phyloP scores from a whole-genome alignment of 2,329 filamentous ascomycete species.

The Colletotrichum sp. region DNA sequence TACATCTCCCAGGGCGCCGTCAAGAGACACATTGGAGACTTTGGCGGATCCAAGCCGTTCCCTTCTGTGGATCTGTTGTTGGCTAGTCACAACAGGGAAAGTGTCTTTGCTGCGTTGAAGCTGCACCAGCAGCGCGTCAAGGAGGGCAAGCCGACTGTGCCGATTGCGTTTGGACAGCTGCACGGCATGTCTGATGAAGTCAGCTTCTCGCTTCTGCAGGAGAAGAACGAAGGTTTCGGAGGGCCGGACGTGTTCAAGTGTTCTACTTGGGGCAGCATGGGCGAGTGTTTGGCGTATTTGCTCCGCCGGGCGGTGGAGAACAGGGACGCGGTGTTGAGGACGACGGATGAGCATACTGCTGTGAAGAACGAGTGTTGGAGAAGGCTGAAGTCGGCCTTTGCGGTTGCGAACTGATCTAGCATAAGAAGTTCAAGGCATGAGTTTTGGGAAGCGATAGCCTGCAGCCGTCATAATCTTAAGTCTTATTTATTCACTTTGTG shows the following conservation, averaged over 20 bases:
- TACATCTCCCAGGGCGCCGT: slow-evolving; percentile 47
- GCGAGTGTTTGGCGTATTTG: slow-evolving; percentile 43
- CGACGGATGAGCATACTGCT: slow-evolving; percentile 32
- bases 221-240: slow-evolving; percentile 28
- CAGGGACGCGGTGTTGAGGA: slow-evolving; percentile 33
- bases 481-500: background rate
- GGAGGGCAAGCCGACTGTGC: slow-evolving; percentile 33
- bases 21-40: slow-evolving; percentile 33
- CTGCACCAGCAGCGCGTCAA: slow-evolving; percentile 48
- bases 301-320: slow-evolving; percentile 43
- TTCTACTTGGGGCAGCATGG: slow-evolving; percentile 42
- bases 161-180: slow-evolving; percentile 56
- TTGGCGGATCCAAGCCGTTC: slow-evolving; percentile 44
- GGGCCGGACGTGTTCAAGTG: slow-evolving; percentile 43
- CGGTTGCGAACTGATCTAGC: background rate
- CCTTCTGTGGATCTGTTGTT: slow-evolving; percentile 54
- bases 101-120: slow-evolving; percentile 45
- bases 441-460: background rate
- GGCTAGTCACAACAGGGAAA: slow-evolving; percentile 56
- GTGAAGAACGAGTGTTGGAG: slow-evolving; percentile 33
- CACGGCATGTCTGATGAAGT: slow-evolving; percentile 65
- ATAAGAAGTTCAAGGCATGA: background rate
- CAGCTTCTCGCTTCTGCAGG: slow-evolving; percentile 51
- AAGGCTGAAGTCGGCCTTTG: slow-evolving; percentile 29
- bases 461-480: background rate